phyloP scores from a whole-genome alignment of 2,329 filamentous ascomycete genomes.

The Dryadomyces quercivorus region DNA sequence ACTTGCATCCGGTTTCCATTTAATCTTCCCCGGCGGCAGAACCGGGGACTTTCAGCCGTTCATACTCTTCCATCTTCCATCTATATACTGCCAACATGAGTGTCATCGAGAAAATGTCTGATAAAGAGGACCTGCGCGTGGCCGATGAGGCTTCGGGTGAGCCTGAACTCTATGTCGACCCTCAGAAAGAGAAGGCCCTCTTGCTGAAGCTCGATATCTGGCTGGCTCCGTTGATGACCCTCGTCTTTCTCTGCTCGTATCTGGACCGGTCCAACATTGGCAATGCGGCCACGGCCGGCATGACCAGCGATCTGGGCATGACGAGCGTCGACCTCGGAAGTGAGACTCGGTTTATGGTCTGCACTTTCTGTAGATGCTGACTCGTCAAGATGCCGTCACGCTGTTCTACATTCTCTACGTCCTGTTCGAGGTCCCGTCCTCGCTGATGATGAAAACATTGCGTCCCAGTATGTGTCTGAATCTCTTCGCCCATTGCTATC shows the following conservation, averaged over 20 bases:
- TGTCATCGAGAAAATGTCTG: neutral
- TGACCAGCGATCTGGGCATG: slow-evolving; percentile 2
- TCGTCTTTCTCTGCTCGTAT: slow-evolving; percentile 2
- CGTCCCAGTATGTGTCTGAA: neutral
- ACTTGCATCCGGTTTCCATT: no score
- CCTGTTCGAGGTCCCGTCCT: slow-evolving; percentile 3
- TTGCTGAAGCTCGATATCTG: slow-evolving; percentile 5
- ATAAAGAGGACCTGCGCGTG: neutral
- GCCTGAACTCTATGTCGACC: neutral
- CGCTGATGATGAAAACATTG: neutral
- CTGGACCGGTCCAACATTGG: slow-evolving; percentile 9
- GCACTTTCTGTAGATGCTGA: neutral
- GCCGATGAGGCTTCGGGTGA: neutral
- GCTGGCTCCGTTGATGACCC: neutral
- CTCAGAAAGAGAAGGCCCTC: slow-evolving; percentile 1
- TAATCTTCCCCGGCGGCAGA: neutral
- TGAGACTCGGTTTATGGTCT: neutral
- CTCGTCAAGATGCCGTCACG: neutral
- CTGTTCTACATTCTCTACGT: slow-evolving; percentile 7
- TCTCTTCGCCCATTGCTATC: no score
- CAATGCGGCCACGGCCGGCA: slow-evolving; percentile 6
- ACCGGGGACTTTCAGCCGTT: neutral
- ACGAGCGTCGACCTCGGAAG: neutral
- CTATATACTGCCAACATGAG: neutral
- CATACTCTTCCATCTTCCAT: neutral